Evolutionary conservation across 2,329 filamentous ascomycete species (phyloP).

Genomic region (Verticillium dahliae): DNA sequence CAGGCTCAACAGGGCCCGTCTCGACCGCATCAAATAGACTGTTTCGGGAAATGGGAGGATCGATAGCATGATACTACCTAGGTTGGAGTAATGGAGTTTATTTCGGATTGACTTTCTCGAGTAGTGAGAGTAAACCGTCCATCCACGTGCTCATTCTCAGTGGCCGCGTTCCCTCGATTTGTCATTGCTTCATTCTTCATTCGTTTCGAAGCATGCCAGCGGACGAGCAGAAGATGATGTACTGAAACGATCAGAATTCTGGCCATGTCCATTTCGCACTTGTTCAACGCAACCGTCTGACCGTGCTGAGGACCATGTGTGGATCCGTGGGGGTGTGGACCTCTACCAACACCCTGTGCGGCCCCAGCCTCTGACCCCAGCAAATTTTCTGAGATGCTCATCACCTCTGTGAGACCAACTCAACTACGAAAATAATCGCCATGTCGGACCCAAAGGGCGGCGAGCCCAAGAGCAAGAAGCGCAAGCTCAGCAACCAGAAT

Average conservation of each 20-base stretch:
- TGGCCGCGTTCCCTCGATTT: too few relatives aligned
- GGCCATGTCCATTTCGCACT: too few relatives aligned
- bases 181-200: too few relatives aligned
- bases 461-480: constrained; percentile 28
- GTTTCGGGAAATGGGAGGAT: constrained; percentile 1
- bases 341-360: not conserved
- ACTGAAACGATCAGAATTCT: too few relatives aligned
- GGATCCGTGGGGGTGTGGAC: not conserved
- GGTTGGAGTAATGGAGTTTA: not conserved
- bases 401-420: not conserved
- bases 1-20: constrained; percentile 66
- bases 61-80: constrained; percentile 9
- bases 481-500: constrained; percentile 25
- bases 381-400: constrained; percentile 1
- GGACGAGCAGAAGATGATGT: too few relatives aligned
- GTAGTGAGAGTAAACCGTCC: not conserved
- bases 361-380: not conserved
- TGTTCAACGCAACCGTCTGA: not conserved
- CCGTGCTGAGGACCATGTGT: not conserved
- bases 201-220: too few relatives aligned
- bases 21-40: constrained; percentile 52
- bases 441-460: constrained; percentile 14
- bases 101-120: not conserved
- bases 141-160: too few relatives aligned
- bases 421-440: not conserved